Evolutionary conservation across 2,329 filamentous ascomycete species (phyloP).

Genomic region (Penicillium sp.): DNA sequence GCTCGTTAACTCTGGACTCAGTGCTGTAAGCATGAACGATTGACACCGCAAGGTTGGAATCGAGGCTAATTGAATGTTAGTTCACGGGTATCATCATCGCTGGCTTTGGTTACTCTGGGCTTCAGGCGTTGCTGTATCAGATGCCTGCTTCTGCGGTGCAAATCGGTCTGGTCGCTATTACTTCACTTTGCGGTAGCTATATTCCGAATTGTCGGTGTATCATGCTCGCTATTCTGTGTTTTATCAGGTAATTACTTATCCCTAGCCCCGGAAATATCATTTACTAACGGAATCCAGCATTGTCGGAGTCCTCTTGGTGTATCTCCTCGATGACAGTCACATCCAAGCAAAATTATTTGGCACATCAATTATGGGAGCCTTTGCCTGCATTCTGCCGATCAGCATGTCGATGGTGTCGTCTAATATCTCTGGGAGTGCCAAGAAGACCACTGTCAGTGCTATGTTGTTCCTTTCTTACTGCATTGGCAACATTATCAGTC

Average conservation of each 20-base stretch:
- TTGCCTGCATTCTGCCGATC: background rate
- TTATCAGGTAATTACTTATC: background rate
- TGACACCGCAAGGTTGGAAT: background rate
- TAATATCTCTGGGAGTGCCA: background rate
- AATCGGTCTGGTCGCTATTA: background rate
- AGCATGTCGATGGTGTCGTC: background rate
- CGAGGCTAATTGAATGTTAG: background rate
- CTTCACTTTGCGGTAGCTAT: background rate
- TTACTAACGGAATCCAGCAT: background rate
- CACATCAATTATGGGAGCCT: background rate
- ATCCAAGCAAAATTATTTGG: background rate
- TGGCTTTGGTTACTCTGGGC: background rate
- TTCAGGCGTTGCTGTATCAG: background rate
- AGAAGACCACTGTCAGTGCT: background rate
- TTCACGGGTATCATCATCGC: background rate
- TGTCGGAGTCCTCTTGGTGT: background rate
- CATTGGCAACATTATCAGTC: background rate
- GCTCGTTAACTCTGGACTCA: background rate
- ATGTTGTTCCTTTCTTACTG: background rate
- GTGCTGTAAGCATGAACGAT: background rate
- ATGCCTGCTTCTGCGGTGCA: background rate
- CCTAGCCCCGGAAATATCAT: background rate
- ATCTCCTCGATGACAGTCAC: background rate
- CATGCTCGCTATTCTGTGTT: background rate
- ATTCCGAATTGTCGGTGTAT: background rate